Percentiles rank a stretch among this genome's conserved stretches.
These are phyloP conservation scores for Yamadazyma jaroonii DNA, from an alignment of 1,139 yeast genomes.

Conservation along the genomic window DNA sequence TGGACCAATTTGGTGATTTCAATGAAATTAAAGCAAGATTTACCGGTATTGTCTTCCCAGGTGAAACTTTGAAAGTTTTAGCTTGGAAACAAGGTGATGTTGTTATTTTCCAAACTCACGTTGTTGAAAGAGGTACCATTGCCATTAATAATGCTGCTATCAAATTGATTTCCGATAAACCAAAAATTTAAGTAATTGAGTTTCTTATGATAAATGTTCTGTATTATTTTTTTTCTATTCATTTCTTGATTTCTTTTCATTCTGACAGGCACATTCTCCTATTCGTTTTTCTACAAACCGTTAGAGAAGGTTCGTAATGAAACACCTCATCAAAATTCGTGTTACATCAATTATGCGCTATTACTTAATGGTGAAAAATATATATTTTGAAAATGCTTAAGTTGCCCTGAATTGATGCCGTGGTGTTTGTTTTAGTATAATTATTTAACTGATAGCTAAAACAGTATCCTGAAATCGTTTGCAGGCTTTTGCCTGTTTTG, in stretches of 20 bases:
- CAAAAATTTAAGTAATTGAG: slow-evolving; percentile 29
- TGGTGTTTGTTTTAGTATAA: too few species aligned
- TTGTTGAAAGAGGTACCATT: slow-evolving; percentile 71
- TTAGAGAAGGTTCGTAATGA: too few species aligned
- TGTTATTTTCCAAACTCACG: slow-evolving; percentile 80
- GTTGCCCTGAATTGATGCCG: too few species aligned
- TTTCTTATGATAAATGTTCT: slow-evolving; percentile 1
- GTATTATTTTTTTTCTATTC: not conserved
- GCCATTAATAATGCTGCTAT: slow-evolving; percentile 91
- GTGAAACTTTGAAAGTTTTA: slow-evolving; percentile 76
- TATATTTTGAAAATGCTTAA: too few species aligned
- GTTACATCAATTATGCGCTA: too few species aligned
- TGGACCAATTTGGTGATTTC: slow-evolving; percentile 78
- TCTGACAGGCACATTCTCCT: not conserved
- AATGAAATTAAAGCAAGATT: slow-evolving; percentile 89
- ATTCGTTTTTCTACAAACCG: not conserved
- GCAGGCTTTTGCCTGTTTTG: too few species aligned
- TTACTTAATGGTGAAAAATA: too few species aligned
- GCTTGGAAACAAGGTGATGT: slow-evolving; percentile 80
- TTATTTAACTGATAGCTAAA: too few species aligned
- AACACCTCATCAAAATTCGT: too few species aligned
- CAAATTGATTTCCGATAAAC: slow-evolving; percentile 50
- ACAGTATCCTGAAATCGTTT: too few species aligned
- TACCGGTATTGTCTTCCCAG: slow-evolving; percentile 94
- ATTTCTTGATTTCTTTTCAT: not conserved